Evolutionary conservation across 352 stramenopile species (phyloP).

Genomic region (Globisporangium irregulare): DNA sequence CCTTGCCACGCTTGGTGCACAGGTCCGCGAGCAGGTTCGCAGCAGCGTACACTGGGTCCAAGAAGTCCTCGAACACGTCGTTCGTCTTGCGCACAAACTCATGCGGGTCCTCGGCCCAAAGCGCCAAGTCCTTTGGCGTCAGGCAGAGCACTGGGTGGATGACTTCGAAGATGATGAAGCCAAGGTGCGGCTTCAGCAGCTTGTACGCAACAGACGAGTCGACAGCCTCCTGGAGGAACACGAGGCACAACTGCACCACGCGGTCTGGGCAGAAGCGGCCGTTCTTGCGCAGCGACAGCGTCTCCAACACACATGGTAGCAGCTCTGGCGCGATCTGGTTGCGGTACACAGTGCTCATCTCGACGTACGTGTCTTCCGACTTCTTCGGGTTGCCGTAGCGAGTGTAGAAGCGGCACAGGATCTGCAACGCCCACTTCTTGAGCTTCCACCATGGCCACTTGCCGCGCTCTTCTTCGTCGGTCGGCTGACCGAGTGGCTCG

Average conservation of each 20-base stretch:
- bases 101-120: constrained; percentile 96
- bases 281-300: constrained; percentile 90
- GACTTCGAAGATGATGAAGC: constrained; percentile 97
- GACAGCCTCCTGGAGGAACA: constrained; percentile 92
- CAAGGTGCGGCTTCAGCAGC: constrained; percentile 96
- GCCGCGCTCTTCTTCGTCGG: constrained; percentile 89
- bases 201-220: constrained; percentile 97
- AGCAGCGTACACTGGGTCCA: constrained; percentile 93
- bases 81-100: constrained; percentile 98
- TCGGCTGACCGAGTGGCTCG: constrained; percentile 87
- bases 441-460: constrained; percentile 97
- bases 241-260: constrained; percentile 92
- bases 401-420: constrained; percentile 96
- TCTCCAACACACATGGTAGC: constrained; percentile 84
- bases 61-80: constrained; percentile 96
- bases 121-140: constrained; percentile 90
- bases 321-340: constrained; percentile 90
- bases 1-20: constrained; percentile 94
- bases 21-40: constrained; percentile 93
- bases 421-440: constrained; percentile 98
- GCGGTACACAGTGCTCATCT: constrained; percentile 94
- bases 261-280: constrained; percentile 96
- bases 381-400: constrained; percentile 97
- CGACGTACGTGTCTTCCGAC: constrained; percentile 83
- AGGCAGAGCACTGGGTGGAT: constrained; percentile 95